Conservation (phyloP, 2,329 filamentous ascomycete genomes). For the Colletotrichum coccodes region DNA sequence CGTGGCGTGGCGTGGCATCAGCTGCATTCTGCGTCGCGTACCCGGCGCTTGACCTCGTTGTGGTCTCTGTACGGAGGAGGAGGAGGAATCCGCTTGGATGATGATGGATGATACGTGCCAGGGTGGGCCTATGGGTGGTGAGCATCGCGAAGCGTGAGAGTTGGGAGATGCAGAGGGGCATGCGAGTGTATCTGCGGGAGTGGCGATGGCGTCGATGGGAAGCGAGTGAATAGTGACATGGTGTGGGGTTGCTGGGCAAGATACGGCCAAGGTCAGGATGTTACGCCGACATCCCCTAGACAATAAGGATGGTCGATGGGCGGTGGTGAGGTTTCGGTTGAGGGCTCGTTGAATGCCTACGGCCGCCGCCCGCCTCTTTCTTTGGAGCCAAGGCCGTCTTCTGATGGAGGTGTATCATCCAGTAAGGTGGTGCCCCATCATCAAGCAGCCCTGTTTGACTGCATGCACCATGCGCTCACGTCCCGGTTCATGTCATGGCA, state of each 20-base stretch:
- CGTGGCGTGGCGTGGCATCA: conserved; percentile 11
- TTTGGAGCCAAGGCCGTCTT: not conserved
- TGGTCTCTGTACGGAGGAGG: not conserved
- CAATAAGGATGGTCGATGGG: not conserved
- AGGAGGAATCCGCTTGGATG: not conserved
- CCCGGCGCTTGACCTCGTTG: not conserved
- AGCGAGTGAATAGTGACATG: conserved; percentile 14
- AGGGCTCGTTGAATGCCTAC: not conserved
- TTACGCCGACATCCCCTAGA: conserved; percentile 4
- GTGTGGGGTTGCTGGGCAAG: not conserved
- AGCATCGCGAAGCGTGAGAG: not conserved
- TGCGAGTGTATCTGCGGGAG: conserved; percentile 23
- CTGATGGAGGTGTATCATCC: conserved; percentile 37
- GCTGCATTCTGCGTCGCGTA: not conserved
- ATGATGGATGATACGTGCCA: not conserved
- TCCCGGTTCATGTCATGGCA: conserved; percentile 24
- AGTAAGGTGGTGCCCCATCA: conserved; percentile 57
- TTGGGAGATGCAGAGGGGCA: conserved; percentile 8
- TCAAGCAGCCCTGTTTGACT: conserved; percentile 38
- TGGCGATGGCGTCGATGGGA: conserved; percentile 19
- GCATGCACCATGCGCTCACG: conserved; percentile 14
- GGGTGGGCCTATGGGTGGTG: not conserved
- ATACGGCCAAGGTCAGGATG: not conserved
- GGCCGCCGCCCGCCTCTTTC: not conserved
- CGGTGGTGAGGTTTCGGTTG: conserved; percentile 1